phyloP scores from a whole-genome alignment of 305 asterid genomes.

The Andrographis paniculata region DNA sequence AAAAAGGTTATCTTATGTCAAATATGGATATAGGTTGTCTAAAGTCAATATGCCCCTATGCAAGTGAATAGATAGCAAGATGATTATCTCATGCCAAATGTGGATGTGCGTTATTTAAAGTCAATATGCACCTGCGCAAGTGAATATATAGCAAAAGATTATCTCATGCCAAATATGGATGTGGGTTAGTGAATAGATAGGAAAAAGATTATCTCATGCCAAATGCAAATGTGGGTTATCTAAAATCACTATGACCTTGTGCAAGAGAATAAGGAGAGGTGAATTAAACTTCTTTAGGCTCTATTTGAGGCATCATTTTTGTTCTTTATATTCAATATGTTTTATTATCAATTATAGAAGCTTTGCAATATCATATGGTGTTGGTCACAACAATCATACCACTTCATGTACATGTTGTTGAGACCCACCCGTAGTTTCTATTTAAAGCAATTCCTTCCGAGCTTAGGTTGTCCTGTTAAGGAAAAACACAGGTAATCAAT shows the following conservation, averaged over 20 bases:
- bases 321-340: slow-evolving; percentile 2
- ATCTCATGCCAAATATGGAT: too few relatives aligned
- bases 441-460: slow-evolving; percentile 53
- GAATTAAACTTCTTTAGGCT: slow-evolving; percentile 12
- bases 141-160: too few relatives aligned
- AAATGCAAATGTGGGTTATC: too few relatives aligned
- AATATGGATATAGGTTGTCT: too few relatives aligned
- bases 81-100: too few relatives aligned
- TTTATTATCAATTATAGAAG: slow-evolving; percentile 2
- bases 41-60: too few relatives aligned
- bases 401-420: slow-evolving; percentile 82
- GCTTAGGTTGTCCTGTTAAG: slow-evolving; percentile 54
- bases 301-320: neutral
- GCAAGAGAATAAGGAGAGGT: slow-evolving; percentile 34
- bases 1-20: neutral
- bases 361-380: slow-evolving; percentile 8
- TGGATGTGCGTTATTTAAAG: too few relatives aligned
- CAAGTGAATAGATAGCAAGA: too few relatives aligned
- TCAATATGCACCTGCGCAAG: too few relatives aligned
- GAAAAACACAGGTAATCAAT: slow-evolving; percentile 14
- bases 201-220: too few relatives aligned
- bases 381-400: slow-evolving; percentile 34
- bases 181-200: too few relatives aligned
- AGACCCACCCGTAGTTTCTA: slow-evolving; percentile 76
- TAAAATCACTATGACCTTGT: too few relatives aligned